phyloP scores from a whole-genome alignment of 768 basidiomycete species.

The Boletus barrowsii region DNA sequence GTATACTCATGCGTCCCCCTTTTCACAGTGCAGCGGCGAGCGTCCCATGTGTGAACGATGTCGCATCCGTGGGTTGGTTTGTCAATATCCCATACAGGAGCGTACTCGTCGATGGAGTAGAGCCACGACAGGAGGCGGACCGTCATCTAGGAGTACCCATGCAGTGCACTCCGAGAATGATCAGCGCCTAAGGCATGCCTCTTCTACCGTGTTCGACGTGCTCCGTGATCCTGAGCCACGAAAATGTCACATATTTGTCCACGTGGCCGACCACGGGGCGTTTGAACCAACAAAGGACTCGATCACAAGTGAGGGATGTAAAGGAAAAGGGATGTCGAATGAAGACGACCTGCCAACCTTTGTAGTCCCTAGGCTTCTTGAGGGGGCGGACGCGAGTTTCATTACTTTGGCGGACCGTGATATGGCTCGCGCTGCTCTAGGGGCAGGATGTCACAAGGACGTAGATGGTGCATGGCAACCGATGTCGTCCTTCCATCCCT shows the following conservation, averaged over 20 bases:
- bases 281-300: background rate
- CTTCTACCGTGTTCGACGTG: background rate
- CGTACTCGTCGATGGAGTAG: slow-evolving; percentile 2
- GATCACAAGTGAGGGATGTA: background rate
- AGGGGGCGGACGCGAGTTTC: too few species aligned
- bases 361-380: background rate
- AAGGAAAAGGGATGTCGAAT: background rate
- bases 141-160: too few species aligned
- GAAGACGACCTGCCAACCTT: slow-evolving; percentile 46
- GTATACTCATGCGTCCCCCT: background rate
- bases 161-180: background rate
- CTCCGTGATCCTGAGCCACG: background rate
- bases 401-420: too few species aligned
- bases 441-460: background rate
- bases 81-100: slow-evolving; percentile 61
- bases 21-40: slow-evolving; percentile 65
- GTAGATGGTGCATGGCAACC: background rate
- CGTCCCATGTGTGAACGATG: slow-evolving; percentile 70
- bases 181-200: background rate
- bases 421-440: background rate
- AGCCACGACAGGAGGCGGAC: background rate
- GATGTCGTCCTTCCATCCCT: background rate
- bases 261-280: too few species aligned
- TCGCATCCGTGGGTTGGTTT: slow-evolving; percentile 50
- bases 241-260: background rate